These are phyloP conservation scores for Collariella sp. DNA, from an alignment of 495 filamentous ascomycete species.

Conservation along the genomic window DNA sequence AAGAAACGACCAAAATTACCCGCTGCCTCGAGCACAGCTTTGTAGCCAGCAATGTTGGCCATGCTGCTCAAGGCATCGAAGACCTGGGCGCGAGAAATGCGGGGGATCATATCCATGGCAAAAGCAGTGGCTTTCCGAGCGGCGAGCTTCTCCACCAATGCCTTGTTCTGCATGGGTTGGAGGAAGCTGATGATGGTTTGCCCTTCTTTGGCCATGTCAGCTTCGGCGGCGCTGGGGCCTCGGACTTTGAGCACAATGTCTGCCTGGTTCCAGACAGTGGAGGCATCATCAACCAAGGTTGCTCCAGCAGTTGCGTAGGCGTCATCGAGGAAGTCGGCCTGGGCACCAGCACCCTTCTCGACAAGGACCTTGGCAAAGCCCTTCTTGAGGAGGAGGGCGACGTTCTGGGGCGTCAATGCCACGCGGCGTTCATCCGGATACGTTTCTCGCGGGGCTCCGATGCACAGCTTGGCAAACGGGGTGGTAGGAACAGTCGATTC, in stretches of 20 bases:
- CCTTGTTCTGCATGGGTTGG: slow-evolving; percentile 63
- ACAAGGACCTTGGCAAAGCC: slow-evolving; percentile 65
- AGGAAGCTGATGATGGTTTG: slow-evolving; percentile 66
- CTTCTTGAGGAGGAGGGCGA: slow-evolving; percentile 66
- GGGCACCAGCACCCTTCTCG: slow-evolving; percentile 63
- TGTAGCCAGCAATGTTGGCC: slow-evolving; percentile 85
- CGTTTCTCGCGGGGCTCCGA: slow-evolving; percentile 64
- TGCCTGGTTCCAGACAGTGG: slow-evolving; percentile 55
- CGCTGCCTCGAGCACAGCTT: slow-evolving; percentile 72
- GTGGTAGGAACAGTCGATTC: slow-evolving; percentile 39
- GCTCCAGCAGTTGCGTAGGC: slow-evolving; percentile 66
- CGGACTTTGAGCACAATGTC: slow-evolving; percentile 76
- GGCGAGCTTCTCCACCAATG: slow-evolving; percentile 58
- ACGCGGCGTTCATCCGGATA: slow-evolving; percentile 67
- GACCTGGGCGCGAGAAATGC: slow-evolving; percentile 71
- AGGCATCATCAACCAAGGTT: slow-evolving; percentile 51
- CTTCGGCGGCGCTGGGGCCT: slow-evolving; percentile 56
- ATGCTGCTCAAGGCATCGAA: slow-evolving; percentile 78
- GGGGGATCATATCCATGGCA: slow-evolving; percentile 78
- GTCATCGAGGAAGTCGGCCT: slow-evolving; percentile 62
- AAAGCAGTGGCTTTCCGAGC: slow-evolving; percentile 56
- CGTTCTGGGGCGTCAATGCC: slow-evolving; percentile 72
- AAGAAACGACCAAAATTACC: slow-evolving; percentile 76
- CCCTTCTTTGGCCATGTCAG: slow-evolving; percentile 50
- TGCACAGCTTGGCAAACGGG: slow-evolving; percentile 57